Base-by-base conservation (phyloP, 2,329 filamentous ascomycete species). In the Phialocephala subalpina region DNA sequence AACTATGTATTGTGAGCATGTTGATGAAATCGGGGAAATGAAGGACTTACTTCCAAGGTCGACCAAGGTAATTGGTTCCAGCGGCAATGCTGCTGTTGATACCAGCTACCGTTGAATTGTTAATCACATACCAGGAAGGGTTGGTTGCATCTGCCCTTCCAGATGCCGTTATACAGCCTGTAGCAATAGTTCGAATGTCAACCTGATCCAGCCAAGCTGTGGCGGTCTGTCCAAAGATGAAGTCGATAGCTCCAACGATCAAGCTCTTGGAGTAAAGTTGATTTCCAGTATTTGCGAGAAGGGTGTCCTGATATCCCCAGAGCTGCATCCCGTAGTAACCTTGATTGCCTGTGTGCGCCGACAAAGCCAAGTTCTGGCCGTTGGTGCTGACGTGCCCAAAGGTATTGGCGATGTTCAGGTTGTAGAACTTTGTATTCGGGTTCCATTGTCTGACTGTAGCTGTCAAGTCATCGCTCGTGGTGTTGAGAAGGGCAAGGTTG, bases 201-300 rank as follows among this genome's bases (percentile, higher is more conserved):
- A 69, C 66, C 16, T 64, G 68, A 53, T 86, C 82, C 73, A 83
- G 84, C 86, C 84, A 90, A 42, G 83, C 80, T 47, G 77, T 76
- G 22, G 82, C 80, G 42, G 78, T 70, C 74, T 85, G 79, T 63
- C 87, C 83, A 73, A 88, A 89, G 69, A 87, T 84, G 72, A 88
- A 87, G 71, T 89, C 87, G 49, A 85, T 83, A 1, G 84, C 83
- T 40, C 86, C 86, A 29, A 83, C 81, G 68, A 89, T 87, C 63
- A 84, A 82, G 67, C 81, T 82, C 67, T 84, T 83, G 53, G 83
- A 83, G 73, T 87, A 89, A 45, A 88, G 73, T 71, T 88, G 82
- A 64, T 80, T 78, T 67, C 87, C 87, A 55, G 76, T 78, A 69
- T 86, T 77, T 49, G 77, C 73, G 9, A 84, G 78, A 58, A 85